These are phyloP conservation scores for Lichtheimia corymbifera DNA, from an alignment of 371 early-diverging fungal genomes.

Conservation along the genomic window DNA sequence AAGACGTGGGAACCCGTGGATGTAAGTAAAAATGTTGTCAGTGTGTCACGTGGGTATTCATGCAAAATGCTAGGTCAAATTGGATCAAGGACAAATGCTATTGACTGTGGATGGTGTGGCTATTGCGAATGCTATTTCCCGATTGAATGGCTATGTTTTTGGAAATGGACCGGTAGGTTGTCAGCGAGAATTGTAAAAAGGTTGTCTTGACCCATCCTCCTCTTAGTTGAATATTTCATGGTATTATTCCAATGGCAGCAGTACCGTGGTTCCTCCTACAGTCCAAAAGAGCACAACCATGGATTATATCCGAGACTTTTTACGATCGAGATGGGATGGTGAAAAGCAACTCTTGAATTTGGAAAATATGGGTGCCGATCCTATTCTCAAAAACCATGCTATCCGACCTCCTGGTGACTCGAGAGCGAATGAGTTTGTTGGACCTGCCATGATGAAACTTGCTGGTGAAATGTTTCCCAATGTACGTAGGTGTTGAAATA, in stretches of 20 bases:
- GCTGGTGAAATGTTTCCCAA: slow-evolving; percentile 61
- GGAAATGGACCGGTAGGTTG: slow-evolving; percentile 23
- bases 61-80: slow-evolving; percentile 7
- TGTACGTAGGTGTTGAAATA: slow-evolving; percentile 1
- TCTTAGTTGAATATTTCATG: slow-evolving; percentile 22
- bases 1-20: slow-evolving; percentile 44
- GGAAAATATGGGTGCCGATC: slow-evolving; percentile 52
- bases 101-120: slow-evolving; percentile 35
- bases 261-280: background rate
- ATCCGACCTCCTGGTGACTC: slow-evolving; percentile 48
- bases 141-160: slow-evolving; percentile 49
- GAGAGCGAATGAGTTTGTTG: slow-evolving; percentile 47
- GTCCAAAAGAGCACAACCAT: slow-evolving; percentile 33
- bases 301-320: slow-evolving; percentile 43
- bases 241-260: background rate
- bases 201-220: background rate
- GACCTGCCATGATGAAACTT: slow-evolving; percentile 67
- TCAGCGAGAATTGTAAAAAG: background rate
- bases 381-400: slow-evolving; percentile 43
- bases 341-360: slow-evolving; percentile 50
- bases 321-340: slow-evolving; percentile 50
- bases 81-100: slow-evolving; percentile 33
- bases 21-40: slow-evolving; percentile 13
- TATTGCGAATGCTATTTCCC: slow-evolving; percentile 34
- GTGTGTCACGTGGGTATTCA: background rate